Evolutionary conservation across 495 filamentous ascomycete species (phyloP).

Genomic region (Aspergillus bertholletiae): DNA sequence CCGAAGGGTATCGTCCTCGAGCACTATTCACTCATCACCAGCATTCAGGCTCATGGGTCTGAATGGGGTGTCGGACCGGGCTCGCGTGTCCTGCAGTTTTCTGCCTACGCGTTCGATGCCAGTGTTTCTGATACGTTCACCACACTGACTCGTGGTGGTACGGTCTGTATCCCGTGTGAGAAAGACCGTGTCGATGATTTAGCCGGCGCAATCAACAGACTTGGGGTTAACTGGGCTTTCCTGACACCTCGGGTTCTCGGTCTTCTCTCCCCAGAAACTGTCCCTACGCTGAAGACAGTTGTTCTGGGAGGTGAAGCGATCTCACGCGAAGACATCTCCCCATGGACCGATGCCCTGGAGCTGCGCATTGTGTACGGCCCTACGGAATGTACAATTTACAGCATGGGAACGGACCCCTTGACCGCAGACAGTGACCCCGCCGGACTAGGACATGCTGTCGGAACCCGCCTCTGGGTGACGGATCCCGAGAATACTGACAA

Average conservation of each 20-base stretch:
- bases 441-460: constrained; percentile 28
- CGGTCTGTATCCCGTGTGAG: constrained; percentile 24
- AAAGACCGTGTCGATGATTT: constrained; percentile 11
- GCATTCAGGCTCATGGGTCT: constrained; percentile 8
- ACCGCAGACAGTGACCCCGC: constrained; percentile 6
- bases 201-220: constrained; percentile 2
- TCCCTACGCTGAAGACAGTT: constrained; percentile 17
- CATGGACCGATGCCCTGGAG: constrained; percentile 35
- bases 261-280: constrained; percentile 7
- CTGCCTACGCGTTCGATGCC: constrained; percentile 23
- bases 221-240: constrained; percentile 6
- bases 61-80: constrained; percentile 24
- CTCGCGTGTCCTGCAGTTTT: constrained; percentile 18
- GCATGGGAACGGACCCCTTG: not conserved
- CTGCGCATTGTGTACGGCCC: constrained; percentile 24
- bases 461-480: constrained; percentile 41
- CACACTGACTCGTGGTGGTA: constrained; percentile 21
- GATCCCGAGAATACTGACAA: constrained; percentile 26
- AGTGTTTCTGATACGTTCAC: constrained; percentile 14
- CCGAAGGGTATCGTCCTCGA: constrained; percentile 77
- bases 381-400: constrained; percentile 15
- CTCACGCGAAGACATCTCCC: constrained; percentile 9
- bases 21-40: constrained; percentile 57
- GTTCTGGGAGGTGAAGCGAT: constrained; percentile 20
- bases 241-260: constrained; percentile 17